These are phyloP conservation scores for Hortiboletus campestris DNA, from an alignment of 768 basidiomycete species.

Conservation along the genomic window DNA sequence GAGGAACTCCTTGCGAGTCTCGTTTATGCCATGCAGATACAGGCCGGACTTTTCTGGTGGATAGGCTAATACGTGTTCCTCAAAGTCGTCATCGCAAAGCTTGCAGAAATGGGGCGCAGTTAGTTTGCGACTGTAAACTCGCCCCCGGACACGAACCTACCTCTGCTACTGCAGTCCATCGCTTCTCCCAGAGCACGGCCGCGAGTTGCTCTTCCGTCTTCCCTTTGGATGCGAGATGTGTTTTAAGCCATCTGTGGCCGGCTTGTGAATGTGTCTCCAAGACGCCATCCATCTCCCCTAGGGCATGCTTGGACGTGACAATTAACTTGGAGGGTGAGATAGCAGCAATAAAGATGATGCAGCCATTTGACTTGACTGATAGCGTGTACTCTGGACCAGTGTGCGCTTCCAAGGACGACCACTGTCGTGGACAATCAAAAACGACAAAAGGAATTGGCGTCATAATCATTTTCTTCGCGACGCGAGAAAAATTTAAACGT, in stretches of 20 bases:
- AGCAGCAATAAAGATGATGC: conserved; percentile 93
- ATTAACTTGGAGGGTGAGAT: conserved; percentile 72
- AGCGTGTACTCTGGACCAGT: conserved; percentile 79
- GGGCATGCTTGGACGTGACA: conserved; percentile 89
- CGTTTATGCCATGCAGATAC: conserved; percentile 90
- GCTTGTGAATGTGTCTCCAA: conserved; percentile 71
- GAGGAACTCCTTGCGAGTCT: conserved; percentile 59
- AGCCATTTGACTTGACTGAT: conserved; percentile 93
- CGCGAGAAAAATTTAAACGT: conserved; percentile 28
- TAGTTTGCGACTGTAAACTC: neutral
- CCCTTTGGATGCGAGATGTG: conserved; percentile 51
- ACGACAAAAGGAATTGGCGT: neutral
- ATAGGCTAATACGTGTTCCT: conserved; percentile 92
- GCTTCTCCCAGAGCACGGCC: conserved; percentile 67
- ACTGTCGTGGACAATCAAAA: conserved; percentile 45
- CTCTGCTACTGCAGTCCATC: conserved; percentile 91
- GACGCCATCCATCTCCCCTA: conserved; percentile 54
- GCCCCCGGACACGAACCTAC: conserved; percentile 40
- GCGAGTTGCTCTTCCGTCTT: conserved; percentile 79
- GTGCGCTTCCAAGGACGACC: conserved; percentile 66
- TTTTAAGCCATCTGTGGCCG: conserved; percentile 80
- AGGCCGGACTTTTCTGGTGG: conserved; percentile 81
- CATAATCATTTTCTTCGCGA: neutral
- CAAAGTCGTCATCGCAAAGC: conserved; percentile 97
- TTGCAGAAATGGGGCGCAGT: conserved; percentile 29